A percentile compares a stretch with the other conserved stretches of the same genome.
phyloP scores from a whole-genome alignment of 306 rosid genomes.

The Quercus variabilis region DNA sequence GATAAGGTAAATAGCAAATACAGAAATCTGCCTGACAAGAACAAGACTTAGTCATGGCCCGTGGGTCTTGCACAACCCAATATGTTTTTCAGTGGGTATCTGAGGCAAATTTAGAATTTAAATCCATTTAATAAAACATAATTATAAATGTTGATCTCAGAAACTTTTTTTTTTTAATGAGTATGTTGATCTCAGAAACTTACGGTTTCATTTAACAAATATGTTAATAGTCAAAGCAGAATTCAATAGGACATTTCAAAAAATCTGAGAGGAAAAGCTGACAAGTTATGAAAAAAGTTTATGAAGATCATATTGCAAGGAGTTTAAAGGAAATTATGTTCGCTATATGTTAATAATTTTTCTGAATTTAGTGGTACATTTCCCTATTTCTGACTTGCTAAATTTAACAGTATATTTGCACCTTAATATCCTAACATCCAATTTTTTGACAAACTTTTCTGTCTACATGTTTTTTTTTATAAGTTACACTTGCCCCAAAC shows the following conservation, averaged over 20 bases:
- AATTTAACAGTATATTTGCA: neutral
- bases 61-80: neutral
- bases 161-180: too few species aligned
- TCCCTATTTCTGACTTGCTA: neutral
- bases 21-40: neutral
- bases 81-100: neutral
- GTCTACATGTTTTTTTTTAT: neutral
- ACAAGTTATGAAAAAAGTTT: neutral
- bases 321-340: neutral
- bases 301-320: neutral
- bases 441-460: neutral
- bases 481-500: neutral
- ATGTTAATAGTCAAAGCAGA: neutral
- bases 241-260: neutral
- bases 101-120: neutral
- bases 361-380: neutral
- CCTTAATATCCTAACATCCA: neutral
- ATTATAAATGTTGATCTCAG: too few species aligned
- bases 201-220: neutral
- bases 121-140: neutral
- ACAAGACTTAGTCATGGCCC: neutral
- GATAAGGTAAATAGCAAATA: neutral
- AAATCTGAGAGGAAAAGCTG: neutral
- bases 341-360: neutral
- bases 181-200: neutral